Percentiles rank a stretch among this genome's conserved stretches.
phyloP scores from a whole-genome alignment of 2,329 filamentous ascomycete species.

The Colletotrichum theobromicola region DNA sequence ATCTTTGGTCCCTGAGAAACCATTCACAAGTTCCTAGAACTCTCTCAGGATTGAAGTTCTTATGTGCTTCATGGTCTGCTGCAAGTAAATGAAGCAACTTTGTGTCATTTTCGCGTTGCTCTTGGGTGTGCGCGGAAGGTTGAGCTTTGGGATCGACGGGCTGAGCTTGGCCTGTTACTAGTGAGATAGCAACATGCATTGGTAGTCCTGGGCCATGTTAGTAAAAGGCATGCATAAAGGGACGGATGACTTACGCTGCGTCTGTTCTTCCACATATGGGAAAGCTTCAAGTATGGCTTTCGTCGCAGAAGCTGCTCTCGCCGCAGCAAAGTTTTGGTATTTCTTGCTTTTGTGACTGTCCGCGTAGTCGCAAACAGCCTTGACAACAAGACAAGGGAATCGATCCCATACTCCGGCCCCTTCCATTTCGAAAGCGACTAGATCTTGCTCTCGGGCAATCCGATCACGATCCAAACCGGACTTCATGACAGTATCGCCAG shows the following conservation, averaged over 20 bases:
- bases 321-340: conserved; percentile 42
- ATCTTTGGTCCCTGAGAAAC: conserved; percentile 32
- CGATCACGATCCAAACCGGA: conserved; percentile 38
- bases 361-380: conserved; percentile 43
- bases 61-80: conserved; percentile 30
- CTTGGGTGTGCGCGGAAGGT: background rate
- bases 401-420: conserved; percentile 34
- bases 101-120: conserved; percentile 15
- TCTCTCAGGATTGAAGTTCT: conserved; percentile 29
- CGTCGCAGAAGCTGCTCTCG: conserved; percentile 34
- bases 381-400: conserved; percentile 36
- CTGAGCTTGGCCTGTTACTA: too few species aligned
- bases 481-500: conserved; percentile 45
- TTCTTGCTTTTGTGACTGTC: conserved; percentile 42
- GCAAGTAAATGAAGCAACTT: conserved; percentile 25
- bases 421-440: conserved; percentile 41
- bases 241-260: too few species aligned
- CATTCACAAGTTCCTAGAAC: conserved; percentile 37
- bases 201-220: too few species aligned
- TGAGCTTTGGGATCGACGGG: too few species aligned
- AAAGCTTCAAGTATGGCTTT: conserved; percentile 27
- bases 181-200: too few species aligned
- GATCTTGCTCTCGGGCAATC: conserved; percentile 26
- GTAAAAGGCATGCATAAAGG: too few species aligned
- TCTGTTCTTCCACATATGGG: background rate